A percentile compares a stretch with the other conserved stretches of the same genome.
Evolutionary conservation across 202 grass and related monocot genomes (phyloP).

Genomic region (Schoenoplectus triqueter): DNA sequence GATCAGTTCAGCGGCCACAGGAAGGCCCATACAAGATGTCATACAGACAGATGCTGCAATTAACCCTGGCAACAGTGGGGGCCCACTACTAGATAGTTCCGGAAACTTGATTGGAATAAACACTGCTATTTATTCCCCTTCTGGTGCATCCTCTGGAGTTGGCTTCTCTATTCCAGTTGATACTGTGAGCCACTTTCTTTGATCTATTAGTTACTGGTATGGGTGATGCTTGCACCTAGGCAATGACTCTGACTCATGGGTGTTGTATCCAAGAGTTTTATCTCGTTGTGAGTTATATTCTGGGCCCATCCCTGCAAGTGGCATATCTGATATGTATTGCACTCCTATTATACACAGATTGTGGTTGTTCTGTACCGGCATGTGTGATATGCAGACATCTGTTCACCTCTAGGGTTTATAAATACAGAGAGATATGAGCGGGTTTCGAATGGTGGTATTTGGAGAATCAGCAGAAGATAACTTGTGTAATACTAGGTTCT

Average conservation of each 20-base stretch:
- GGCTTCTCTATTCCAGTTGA: constrained; percentile 99
- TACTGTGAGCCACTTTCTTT: constrained; percentile 58
- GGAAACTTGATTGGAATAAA: constrained; percentile 98
- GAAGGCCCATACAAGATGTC: constrained; percentile 98
- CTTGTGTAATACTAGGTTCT: background rate
- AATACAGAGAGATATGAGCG: too few species aligned
- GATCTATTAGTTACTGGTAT: background rate
- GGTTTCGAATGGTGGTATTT: too few species aligned
- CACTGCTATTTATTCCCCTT: constrained; percentile 98
- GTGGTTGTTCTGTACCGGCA: background rate
- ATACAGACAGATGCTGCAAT: constrained; percentile 99
- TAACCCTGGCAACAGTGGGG: constrained; percentile 97
- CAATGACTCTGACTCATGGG: too few species aligned
- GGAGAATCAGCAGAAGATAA: too few species aligned
- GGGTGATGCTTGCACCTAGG: background rate
- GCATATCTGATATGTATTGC: background rate
- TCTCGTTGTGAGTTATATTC: background rate
- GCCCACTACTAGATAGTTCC: constrained; percentile 94
- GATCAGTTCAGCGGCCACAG: constrained; percentile 98
- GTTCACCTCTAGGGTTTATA: too few species aligned
- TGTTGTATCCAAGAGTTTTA: background rate
- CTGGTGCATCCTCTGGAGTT: constrained; percentile 97
- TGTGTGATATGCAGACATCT: background rate
- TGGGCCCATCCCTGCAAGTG: background rate
- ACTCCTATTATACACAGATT: background rate